Evolutionary conservation across 1,284 basidiomycete genomes (phyloP).

Genomic region (Athelia psychrophila): DNA sequence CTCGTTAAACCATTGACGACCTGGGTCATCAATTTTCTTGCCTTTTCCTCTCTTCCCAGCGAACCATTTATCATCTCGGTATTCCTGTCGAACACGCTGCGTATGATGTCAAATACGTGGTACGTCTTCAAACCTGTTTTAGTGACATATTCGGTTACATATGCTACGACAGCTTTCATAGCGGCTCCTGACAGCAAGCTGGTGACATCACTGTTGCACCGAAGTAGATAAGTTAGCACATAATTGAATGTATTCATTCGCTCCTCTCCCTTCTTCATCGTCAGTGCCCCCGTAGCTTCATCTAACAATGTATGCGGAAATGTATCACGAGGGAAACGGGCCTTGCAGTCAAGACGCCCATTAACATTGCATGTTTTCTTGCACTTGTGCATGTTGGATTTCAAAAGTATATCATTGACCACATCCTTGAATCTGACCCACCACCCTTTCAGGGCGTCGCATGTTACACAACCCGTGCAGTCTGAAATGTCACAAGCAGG

Average conservation of each 20-base stretch:
- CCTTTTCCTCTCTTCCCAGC: conserved; percentile 14
- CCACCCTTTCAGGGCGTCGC: conserved; percentile 9
- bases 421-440: conserved; percentile 11
- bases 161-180: conserved; percentile 32
- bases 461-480: conserved; percentile 6
- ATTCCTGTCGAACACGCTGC: conserved; percentile 20
- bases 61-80: conserved; percentile 13
- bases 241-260: conserved; percentile 30
- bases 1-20: conserved; percentile 25
- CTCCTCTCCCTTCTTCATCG: conserved; percentile 29
- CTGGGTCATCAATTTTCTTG: conserved; percentile 21
- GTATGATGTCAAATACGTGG: conserved; percentile 29
- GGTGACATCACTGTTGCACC: conserved; percentile 35
- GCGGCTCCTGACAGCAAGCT: conserved; percentile 32
- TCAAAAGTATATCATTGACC: conserved; percentile 14
- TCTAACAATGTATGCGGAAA: conserved; percentile 18
- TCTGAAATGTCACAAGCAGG: not conserved
- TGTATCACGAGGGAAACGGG: conserved; percentile 22
- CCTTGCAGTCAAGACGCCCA: conserved; percentile 22
- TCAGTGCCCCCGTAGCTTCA: conserved; percentile 22
- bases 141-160: conserved; percentile 39
- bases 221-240: conserved; percentile 26
- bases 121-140: conserved; percentile 32
- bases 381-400: conserved; percentile 13
- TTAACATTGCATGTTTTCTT: conserved; percentile 1